Evolutionary conservation across 2,329 filamentous ascomycete species (phyloP), one percentile per base, ranked within the genome.

Genomic region (Aspergillus sergii): DNA sequence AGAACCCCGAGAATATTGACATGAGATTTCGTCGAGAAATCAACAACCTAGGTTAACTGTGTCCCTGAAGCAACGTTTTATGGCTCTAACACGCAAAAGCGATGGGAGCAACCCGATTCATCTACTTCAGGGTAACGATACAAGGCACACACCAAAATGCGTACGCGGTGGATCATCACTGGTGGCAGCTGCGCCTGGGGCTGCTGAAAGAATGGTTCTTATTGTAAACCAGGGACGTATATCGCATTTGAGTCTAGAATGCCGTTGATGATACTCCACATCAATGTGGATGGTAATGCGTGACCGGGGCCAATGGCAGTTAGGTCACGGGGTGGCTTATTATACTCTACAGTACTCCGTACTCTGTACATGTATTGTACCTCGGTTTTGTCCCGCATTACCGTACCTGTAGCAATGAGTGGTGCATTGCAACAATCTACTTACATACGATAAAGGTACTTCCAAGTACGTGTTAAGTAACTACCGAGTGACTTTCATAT

Each of bases 131-230:
- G 19, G 26, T 8, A 54, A 41, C 45, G 41, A 58, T 39, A 58
- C 51, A 34, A 57, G 43, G 55, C 54, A 64, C 53, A 58, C 45
- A 58, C 34, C 16, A 56, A 58, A 41, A 48, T 26, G 36, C 28
- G 46, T 26, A 58, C 23, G 55, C 32, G 55, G 48, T 21, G 26
- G 30, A 56, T 55, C 59, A 61, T 64, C 55, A 61, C 59, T 61
- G 39, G 19, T 26, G n/a, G 41, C 26, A 28, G 51, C 34, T 58
- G 39, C 45, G 39, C 23, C 56, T 21, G 28, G 12, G 48, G 39
- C 56, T 58, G 51, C 51, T 55, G 30, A 7, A 26, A 55, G 21
- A 39, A 12, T 45, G 21, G 10, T 39, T 28, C 21, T 30, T 58
- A 12, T 51, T 39, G 57, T 58, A 19, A 50, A 58, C 26, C 23